Percentiles rank a stretch among this genome's conserved stretches.
Evolutionary conservation across 805 yeast genomes (phyloP).

Genomic region (Hanseniaspora mollemarum): DNA sequence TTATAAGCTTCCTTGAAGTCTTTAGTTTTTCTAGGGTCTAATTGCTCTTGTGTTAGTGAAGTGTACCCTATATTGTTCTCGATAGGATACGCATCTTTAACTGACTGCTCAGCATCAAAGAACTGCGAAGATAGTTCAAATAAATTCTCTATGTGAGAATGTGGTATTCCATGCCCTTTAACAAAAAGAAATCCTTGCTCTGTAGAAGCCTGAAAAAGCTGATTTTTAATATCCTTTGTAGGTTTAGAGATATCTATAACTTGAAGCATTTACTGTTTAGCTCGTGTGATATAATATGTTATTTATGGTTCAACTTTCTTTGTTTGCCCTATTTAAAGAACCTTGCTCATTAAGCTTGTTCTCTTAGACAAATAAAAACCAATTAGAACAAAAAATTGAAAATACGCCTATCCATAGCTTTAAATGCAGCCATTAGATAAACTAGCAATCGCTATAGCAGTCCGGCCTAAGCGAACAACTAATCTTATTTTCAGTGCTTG

Average conservation of each 20-base stretch:
- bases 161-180: conserved; percentile 55
- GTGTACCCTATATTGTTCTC: conserved; percentile 51
- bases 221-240: conserved; percentile 36
- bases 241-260: conserved; percentile 46
- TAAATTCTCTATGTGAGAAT: conserved; percentile 40
- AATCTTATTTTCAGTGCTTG: too few species aligned
- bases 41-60: conserved; percentile 41
- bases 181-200: conserved; percentile 54
- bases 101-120: conserved; percentile 43
- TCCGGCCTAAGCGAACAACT: too few species aligned
- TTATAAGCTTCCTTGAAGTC: conserved; percentile 65
- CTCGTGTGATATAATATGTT: too few species aligned
- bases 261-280: conserved; percentile 38
- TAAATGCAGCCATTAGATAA: too few species aligned
- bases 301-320: too few species aligned
- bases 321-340: too few species aligned
- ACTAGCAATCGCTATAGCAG: too few species aligned
- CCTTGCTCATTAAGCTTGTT: too few species aligned
- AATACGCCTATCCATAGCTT: too few species aligned
- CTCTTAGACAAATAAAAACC: too few species aligned
- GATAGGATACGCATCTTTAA: conserved; percentile 30
- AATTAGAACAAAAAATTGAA: too few species aligned
- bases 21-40: conserved; percentile 32
- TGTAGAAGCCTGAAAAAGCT: conserved; percentile 48
- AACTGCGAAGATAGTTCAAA: conserved; percentile 42